A percentile compares a stretch with the other conserved stretches of the same genome.
Conservation (phyloP, 1,284 basidiomycete species). For the Cutaneotrichosporon sp. region DNA sequence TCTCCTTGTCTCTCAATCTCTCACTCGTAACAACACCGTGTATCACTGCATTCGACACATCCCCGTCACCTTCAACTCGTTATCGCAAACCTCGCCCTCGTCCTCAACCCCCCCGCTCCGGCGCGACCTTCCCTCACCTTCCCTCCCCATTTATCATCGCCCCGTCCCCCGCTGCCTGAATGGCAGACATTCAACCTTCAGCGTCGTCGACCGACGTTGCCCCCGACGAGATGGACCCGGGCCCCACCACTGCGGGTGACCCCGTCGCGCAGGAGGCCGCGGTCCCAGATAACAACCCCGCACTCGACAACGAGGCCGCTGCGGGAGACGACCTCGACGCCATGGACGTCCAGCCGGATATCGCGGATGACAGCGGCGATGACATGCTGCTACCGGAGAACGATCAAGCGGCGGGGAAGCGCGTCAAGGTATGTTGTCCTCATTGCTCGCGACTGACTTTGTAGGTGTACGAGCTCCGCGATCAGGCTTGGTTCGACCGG, state of each 20-base stretch:
- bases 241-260: not conserved
- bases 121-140: not conserved
- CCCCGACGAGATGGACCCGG: slow-evolving; percentile 20
- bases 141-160: not conserved
- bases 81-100: too few species aligned
- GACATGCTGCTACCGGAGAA: slow-evolving; percentile 18
- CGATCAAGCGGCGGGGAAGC: slow-evolving; percentile 24
- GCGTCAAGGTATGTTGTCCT: slow-evolving; percentile 26
- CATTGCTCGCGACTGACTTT: not conserved
- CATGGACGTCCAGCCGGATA: slow-evolving; percentile 21
- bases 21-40: too few species aligned
- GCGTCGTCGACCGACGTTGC: slow-evolving; percentile 42
- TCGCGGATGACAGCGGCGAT: slow-evolving; percentile 18
- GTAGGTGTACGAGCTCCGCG: slow-evolving; percentile 89
- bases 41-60: not conserved
- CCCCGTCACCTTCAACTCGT: not conserved
- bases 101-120: not conserved
- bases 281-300: not conserved
- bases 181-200: slow-evolving; percentile 27
- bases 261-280: not conserved
- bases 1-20: too few species aligned
- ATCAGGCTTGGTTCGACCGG: slow-evolving; percentile 85
- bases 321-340: slow-evolving; percentile 10
- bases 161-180: slow-evolving; percentile 7
- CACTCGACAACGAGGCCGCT: not conserved